phyloP scores from a whole-genome alignment of 2,329 filamentous ascomycete species.

The Penicillium concentricum region DNA sequence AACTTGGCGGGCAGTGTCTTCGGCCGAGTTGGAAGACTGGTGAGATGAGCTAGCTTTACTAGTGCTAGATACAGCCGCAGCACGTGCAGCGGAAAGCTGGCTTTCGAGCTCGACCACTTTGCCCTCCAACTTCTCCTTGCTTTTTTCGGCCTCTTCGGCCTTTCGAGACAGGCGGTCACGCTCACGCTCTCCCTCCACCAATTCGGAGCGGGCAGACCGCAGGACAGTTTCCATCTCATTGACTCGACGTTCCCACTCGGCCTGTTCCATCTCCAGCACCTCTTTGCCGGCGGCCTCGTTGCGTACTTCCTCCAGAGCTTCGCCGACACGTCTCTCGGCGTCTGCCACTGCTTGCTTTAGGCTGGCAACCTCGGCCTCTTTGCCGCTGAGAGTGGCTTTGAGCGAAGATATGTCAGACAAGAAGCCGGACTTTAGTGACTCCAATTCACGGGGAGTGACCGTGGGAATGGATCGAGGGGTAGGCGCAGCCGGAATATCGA shows the following conservation, averaged over 20 bases:
- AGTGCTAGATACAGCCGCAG: conserved; percentile 24
- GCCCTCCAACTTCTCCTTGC: conserved; percentile 46
- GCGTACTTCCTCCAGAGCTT: conserved; percentile 77
- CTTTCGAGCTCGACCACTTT: conserved; percentile 48
- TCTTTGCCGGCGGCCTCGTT: conserved; percentile 73
- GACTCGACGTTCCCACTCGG: conserved; percentile 79
- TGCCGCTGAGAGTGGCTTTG: conserved; percentile 85
- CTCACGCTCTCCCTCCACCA: conserved; percentile 74
- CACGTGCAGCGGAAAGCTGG: conserved; percentile 45
- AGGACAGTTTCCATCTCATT: conserved; percentile 83
- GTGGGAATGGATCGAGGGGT: conserved; percentile 89
- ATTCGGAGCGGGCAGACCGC: conserved; percentile 76
- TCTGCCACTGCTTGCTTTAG: conserved; percentile 85
- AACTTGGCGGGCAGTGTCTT: conserved; percentile 63
- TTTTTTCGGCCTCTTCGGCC: conserved; percentile 72
- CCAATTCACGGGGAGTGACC: conserved; percentile 87
- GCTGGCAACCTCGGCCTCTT: conserved; percentile 85
- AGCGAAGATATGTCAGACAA: conserved; percentile 93
- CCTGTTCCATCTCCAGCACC: conserved; percentile 70
- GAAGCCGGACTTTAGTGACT: conserved; percentile 86
- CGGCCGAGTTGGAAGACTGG: conserved; percentile 41
- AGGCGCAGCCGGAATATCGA: conserved; percentile 89
- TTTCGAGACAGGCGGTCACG: conserved; percentile 74
- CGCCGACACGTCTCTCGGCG: conserved; percentile 86
- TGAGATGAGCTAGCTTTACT: conserved; percentile 31